Base-by-base conservation (phyloP, 345 rosid species). In the Turritis glabra region DNA sequence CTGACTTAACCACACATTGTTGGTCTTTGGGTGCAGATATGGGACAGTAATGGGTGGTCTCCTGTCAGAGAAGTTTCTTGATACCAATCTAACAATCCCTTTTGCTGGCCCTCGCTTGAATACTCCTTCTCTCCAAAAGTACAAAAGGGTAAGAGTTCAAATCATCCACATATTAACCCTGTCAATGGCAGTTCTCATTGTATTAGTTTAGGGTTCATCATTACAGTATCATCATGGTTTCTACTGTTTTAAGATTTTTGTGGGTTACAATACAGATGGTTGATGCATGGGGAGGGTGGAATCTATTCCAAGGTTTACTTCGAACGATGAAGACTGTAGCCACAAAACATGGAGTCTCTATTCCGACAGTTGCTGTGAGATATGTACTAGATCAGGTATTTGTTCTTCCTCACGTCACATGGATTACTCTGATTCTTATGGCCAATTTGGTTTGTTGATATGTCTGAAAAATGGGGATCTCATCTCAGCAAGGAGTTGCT, bases 211-310 rank as follows among this genome's bases (percentile, higher is more conserved):
- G 5, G 17, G 7, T 1, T 56, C 22, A 47, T 43, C n/a, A 38
- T 23, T n/a, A 21, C 30, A 3, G 14, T 12, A 26, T 74, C 60
- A 33, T 66, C 52, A 19, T 75, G 9, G 10, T 56, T 41, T 63
- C 10, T 22, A 41, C 32, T 60, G 22, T 71, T 44, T 13, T 10
- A 19, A 37, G 44, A 33, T 11, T 69, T 40, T 10, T 52, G 70
- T 41, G n/a, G 14, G 48, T 25, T 58, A 29, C 41, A 21, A 47
- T 61, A 56, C 85, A 93, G 98, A 89, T 91, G 96, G 89, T 91
- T 70, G 98, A 93, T 86, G 92, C 96, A 15, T 91, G 97, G 98
- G 98, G 98, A 89, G 98, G 96, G 43, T 93, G 98, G 98, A 77
- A 82, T 80, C 88, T 74, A 19, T 93, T 93, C 79, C 98, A 93